Evolutionary conservation across 1,284 basidiomycete species (phyloP), one percentile per base, ranked within the genome.

Genomic region (Polyporus tsugae): DNA sequence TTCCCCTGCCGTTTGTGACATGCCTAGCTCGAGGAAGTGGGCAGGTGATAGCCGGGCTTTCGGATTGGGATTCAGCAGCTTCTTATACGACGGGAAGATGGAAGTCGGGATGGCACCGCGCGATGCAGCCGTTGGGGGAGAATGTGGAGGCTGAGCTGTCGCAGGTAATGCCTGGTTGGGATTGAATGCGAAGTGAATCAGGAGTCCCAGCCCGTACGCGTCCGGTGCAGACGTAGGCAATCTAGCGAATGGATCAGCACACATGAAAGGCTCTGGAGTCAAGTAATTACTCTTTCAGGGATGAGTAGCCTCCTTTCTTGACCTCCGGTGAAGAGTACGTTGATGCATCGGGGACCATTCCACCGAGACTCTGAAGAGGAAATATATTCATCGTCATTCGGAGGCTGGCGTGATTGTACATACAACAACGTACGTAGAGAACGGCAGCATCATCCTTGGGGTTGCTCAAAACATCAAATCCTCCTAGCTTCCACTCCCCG

Each of bases 401-500:
- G 19, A 60, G 58, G 42, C 41, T 68, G n/a, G 77, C 66, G 57
- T 65, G 67, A 63, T 22, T 17, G 63, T 70, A 73, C 49, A 62
- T 65, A 67, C 69, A 70, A 81, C 91, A 70, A 82, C 91, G 80
- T 80, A 95, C 95, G 84, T 95, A 95, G 78, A 96, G 81, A 35
- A 94, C 85, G 11, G 92, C 86, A 59, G 84, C 78, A n/a, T 92
- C 89, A 66, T 97, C 95, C 75, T 88, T 92, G 3, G 91, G 85
- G 75, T 86, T 93, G 75, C 93, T 97, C 74, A 99, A 81, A 0
- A 97, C 81, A 75, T 99, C 98, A 75, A 99, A 97, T 1, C 97
- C 97, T 39, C 94, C 97, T 10, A 99, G 83, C 77, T 94, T 94
- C 97, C 97, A 99, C 82, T 99, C 98, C 25, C 97, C 95, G 0